These are phyloP conservation scores for Beta vulgaris DNA, from an alignment of 148 eudicot species.

Conservation along the genomic window DNA sequence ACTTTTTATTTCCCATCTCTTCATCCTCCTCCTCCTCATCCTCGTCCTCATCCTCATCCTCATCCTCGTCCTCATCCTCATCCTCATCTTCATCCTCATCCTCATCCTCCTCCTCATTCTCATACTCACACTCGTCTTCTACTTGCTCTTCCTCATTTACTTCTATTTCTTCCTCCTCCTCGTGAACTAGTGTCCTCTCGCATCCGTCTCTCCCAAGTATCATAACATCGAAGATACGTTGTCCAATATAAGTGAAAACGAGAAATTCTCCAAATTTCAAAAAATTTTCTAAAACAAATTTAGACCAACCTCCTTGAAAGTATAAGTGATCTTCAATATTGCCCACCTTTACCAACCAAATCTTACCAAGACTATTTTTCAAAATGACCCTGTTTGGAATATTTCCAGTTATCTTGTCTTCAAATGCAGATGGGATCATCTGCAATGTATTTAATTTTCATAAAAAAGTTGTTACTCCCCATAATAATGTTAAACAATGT, in stretches of 20 bases:
- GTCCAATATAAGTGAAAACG: constrained; percentile 6
- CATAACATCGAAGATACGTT: constrained; percentile 1
- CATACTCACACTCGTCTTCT: not conserved
- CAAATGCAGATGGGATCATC: constrained; percentile 22
- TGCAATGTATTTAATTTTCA: not conserved
- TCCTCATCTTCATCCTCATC: not conserved
- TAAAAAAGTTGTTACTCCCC: too few species aligned
- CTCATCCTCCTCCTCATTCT: not conserved
- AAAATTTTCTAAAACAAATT: constrained; percentile 7
- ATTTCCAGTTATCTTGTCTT: not conserved
- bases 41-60: not conserved
- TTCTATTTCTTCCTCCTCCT: not conserved
- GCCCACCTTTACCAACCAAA: constrained; percentile 15
- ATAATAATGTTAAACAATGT: too few species aligned
- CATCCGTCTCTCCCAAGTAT: constrained; percentile 11
- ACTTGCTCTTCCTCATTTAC: not conserved
- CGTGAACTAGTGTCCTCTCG: not conserved
- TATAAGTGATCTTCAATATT: not conserved
- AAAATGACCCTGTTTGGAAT: constrained; percentile 14
- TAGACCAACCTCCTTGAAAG: constrained; percentile 15
- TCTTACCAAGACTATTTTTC: not conserved
- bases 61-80: not conserved
- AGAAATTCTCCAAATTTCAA: constrained; percentile 8
- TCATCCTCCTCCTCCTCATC: not conserved
- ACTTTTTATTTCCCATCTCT: not conserved